These are phyloP conservation scores for Lathyrus tuberosus DNA, from an alignment of 306 rosid species.

Conservation along the genomic window DNA sequence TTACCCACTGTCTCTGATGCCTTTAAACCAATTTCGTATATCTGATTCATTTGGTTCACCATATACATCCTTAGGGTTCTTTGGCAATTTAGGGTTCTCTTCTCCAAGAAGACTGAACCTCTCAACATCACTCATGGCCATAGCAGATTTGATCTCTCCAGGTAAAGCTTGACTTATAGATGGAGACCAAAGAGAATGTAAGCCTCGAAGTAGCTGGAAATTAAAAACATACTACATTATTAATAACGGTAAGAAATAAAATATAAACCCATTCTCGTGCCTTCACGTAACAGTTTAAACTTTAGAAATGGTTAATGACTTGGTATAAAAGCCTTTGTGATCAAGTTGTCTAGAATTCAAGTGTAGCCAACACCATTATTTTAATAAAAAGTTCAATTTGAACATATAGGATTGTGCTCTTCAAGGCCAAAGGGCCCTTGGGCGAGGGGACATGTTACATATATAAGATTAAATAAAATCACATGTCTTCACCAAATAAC, in stretches of 20 bases:
- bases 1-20: slow-evolving; percentile 95
- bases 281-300: slow-evolving; percentile 13
- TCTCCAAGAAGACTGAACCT: slow-evolving; percentile 87
- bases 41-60: slow-evolving; percentile 71
- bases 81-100: slow-evolving; percentile 75
- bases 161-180: slow-evolving; percentile 72
- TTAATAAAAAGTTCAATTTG: background rate
- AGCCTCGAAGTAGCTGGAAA: slow-evolving; percentile 78
- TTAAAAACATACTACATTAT: slow-evolving; percentile 36
- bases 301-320: slow-evolving; percentile 14
- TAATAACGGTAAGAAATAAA: slow-evolving; percentile 6
- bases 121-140: slow-evolving; percentile 82
- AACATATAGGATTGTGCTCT: slow-evolving; percentile 8
- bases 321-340: background rate
- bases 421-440: background rate
- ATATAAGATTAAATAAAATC: background rate
- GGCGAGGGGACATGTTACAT: background rate
- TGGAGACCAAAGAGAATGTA: slow-evolving; percentile 95
- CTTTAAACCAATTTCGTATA: slow-evolving; percentile 90
- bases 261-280: slow-evolving; percentile 10
- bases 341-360: slow-evolving; percentile 8
- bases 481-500: background rate
- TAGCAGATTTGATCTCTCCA: slow-evolving; percentile 81
- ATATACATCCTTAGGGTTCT: slow-evolving; percentile 72
- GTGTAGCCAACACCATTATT: background rate